Evolutionary conservation across 495 filamentous ascomycete genomes (phyloP), one percentile per base, ranked within the genome.

Genomic region (Cercophora newfieldiana): DNA sequence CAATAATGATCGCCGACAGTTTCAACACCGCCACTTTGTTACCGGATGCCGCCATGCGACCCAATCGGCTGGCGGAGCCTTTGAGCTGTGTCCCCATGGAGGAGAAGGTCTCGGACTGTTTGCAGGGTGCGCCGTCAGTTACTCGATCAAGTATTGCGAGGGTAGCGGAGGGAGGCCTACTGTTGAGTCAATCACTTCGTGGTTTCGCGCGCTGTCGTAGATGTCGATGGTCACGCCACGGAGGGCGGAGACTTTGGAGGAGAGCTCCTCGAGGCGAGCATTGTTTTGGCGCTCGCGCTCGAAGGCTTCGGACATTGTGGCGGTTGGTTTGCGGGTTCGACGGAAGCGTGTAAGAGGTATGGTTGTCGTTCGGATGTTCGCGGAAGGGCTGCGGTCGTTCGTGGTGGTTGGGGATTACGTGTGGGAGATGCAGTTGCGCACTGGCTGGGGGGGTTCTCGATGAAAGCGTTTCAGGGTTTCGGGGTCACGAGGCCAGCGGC

Each of bases 211-310:
- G 74, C 93, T 91, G 79, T 97, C 93, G 80, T 97, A 96, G 75
- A 99, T 99, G 80, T 98, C 92, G 51, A 97, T 88, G n/a, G 95
- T 99, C n/a, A 99, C 93, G 69, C 89, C 89, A 72, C 94, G 93
- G 59, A 99, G 85, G 33, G 93, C 92, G 51, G 91, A 91, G 30
- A 97, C 92, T 78, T 99, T 99, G 26, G 85, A 83, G 18, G 91
- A 89, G 24, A 99, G 89, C 71, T 96, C 93, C 71, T 93, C 89
- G 58, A 99, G 90, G 74, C 95, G 93, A 71, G 91, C 89, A 80
- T 97, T 97, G 81, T 99, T 99, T 80, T 99, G 95, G 77, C 85
- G 83, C 77, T 99, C 94, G 74, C 94, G 91, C 82, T 97, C 93
- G 82, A 96, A 99, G 68, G 93, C 88, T 77, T 97, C 94, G 31